These are phyloP conservation scores for Guadua angustifolia DNA, from an alignment of 176 grass and related monocot genomes.

Conservation along the genomic window DNA sequence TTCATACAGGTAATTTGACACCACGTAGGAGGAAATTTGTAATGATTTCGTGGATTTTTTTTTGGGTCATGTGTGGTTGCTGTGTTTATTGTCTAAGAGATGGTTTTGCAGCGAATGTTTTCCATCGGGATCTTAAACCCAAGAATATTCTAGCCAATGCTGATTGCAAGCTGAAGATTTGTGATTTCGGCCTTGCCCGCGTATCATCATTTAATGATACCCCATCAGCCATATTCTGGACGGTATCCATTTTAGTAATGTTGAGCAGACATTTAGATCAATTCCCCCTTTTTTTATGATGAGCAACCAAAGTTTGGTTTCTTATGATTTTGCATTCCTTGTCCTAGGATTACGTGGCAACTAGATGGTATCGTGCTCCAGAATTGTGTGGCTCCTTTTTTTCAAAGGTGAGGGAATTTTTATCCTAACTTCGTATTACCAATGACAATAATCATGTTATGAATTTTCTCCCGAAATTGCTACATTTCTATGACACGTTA, in stretches of 20 bases:
- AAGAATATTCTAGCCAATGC: conserved; percentile 97
- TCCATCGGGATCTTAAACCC: conserved; percentile 92
- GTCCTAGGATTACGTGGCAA: conserved; percentile 85
- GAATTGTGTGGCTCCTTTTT: conserved; percentile 95
- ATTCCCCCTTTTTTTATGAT: conserved; percentile 16
- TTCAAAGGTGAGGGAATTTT: conserved; percentile 68
- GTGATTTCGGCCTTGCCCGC: conserved; percentile 88
- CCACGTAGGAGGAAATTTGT: background rate
- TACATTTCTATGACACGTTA: background rate
- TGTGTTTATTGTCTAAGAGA: conserved; percentile 25
- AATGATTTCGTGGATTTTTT: background rate
- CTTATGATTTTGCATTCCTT: conserved; percentile 36
- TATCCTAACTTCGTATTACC: conserved; percentile 28
- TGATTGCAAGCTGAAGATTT: conserved; percentile 88
- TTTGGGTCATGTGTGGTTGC: background rate
- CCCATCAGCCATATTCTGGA: conserved; percentile 95
- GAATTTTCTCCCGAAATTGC: conserved; percentile 1
- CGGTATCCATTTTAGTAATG: conserved; percentile 57
- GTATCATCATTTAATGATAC: conserved; percentile 91
- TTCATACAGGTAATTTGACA: conserved; percentile 74
- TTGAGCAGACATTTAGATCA: background rate
- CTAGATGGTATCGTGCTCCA: conserved; percentile 93
- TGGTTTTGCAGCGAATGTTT: conserved; percentile 73
- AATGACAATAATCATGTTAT: background rate
- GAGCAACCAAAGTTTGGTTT: conserved; percentile 15